Evolutionary conservation across 2,329 filamentous ascomycete genomes (phyloP), one percentile per base, ranked within the genome.

Genomic region (Penicillium sp.): DNA sequence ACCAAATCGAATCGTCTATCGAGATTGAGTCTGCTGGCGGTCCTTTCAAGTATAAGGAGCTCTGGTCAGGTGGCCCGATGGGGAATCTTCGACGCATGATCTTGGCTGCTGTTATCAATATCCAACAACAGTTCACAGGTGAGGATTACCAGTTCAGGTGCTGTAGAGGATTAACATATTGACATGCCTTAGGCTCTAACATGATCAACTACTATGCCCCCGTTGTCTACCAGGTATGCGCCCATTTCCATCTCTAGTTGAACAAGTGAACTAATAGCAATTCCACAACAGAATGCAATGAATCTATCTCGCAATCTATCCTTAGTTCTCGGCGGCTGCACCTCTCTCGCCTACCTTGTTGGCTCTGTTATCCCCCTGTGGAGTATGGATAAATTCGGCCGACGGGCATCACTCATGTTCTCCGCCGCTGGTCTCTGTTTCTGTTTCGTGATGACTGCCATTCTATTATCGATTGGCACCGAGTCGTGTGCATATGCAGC

Each of bases 281-380:
- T 12, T 4, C 1, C 11, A 22, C 19, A 22, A 16, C 3, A 54
- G 41, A 59, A 70, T 1, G 71, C 68, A 10, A 76, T 78, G 70
- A 60, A 67, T 2, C 57, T 79, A 4, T 67, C 68, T 12, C 74
- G 78, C 1, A 75, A 81, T n/a, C 67, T 84, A 33, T 79, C 81
- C 31, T 69, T 84, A 37, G 75, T 84, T 5, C 70, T 84, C 1
- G 81, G 80, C 22, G 82, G 82, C 4, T 74, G 69, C 49, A 73
- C 70, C 30, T 71, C 71, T 22, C 68, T 69, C 44, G 74, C 70
- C 0, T 79, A 76, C 51, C 63, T 78, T 9, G 67, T 75, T 14
- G 75, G 74, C 8, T 75, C 72, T 0, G 65, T 71, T 2, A 77
- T 78, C 50, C 75, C 77, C 0, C 63, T 78, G 4, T 71, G 73